Evolutionary conservation across 192 early-diverging fungal species (phyloP).

Genomic region (Radiomyces spectabilis): DNA sequence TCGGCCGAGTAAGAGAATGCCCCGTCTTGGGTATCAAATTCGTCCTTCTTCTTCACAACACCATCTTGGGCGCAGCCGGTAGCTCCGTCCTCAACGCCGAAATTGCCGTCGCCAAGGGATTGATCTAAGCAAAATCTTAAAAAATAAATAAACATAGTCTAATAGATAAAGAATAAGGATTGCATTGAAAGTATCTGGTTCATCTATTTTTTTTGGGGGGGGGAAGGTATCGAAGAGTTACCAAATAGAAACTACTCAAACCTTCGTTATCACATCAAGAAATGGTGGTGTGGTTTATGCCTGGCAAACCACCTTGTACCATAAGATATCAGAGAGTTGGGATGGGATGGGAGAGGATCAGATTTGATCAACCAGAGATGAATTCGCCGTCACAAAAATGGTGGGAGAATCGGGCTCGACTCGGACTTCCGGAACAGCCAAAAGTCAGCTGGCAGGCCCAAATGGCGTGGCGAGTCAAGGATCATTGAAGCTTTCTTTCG

Average conservation of each 20-base stretch:
- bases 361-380: too few species aligned
- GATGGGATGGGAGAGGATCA: background rate
- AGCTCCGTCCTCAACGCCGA: slow-evolving; percentile 93
- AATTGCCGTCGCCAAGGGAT: slow-evolving; percentile 79
- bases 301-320: too few species aligned
- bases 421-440: too few species aligned
- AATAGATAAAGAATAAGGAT: background rate
- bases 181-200: background rate
- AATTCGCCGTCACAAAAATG: too few species aligned
- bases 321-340: too few species aligned
- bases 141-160: background rate
- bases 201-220: background rate
- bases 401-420: too few species aligned
- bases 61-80: slow-evolving; percentile 92
- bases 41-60: slow-evolving; percentile 88
- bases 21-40: slow-evolving; percentile 90
- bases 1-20: slow-evolving; percentile 83
- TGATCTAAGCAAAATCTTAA: slow-evolving; percentile 17
- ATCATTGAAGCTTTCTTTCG: slow-evolving; percentile 4
- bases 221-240: too few species aligned
- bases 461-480: too few species aligned
- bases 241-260: too few species aligned
- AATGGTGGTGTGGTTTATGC: too few species aligned
- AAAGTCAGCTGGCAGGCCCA: too few species aligned
- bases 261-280: too few species aligned